phyloP scores from a whole-genome alignment of 2,329 filamentous ascomycete species.

The Chaetomiaceae sp. region DNA sequence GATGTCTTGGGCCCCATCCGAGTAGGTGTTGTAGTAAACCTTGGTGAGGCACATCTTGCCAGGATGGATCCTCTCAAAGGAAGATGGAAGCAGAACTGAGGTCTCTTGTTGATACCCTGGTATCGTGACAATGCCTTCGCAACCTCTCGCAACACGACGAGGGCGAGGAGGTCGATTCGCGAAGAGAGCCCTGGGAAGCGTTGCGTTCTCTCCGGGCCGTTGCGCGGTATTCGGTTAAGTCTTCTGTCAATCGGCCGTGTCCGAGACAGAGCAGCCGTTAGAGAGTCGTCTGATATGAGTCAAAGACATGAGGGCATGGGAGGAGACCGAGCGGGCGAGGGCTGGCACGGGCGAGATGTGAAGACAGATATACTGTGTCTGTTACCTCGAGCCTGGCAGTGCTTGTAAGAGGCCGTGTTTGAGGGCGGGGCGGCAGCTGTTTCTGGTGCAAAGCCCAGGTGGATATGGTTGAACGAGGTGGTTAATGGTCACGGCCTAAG shows the following conservation, averaged over 20 bases:
- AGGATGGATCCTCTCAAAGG: slow-evolving; percentile 8
- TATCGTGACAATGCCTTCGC: background rate
- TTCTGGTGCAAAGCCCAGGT: slow-evolving; percentile 11
- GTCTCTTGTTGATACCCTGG: background rate
- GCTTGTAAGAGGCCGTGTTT: slow-evolving; percentile 19
- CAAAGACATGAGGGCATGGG: slow-evolving; percentile 33
- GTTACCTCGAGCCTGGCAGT: slow-evolving; percentile 1
- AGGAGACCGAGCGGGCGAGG: slow-evolving; percentile 4
- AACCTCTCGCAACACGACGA: background rate
- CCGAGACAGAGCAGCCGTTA: slow-evolving; percentile 29
- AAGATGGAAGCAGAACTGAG: background rate
- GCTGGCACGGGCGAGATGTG: slow-evolving; percentile 5
- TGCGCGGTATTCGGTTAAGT: slow-evolving; percentile 11
- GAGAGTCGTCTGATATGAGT: slow-evolving; percentile 21
- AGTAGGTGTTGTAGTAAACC: slow-evolving; percentile 33
- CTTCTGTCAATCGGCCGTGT: slow-evolving; percentile 34
- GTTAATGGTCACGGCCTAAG: slow-evolving; percentile 12
- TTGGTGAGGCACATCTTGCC: slow-evolving; percentile 33
- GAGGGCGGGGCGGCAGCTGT: slow-evolving; percentile 20
- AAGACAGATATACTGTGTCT: slow-evolving; percentile 17
- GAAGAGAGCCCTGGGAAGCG: too few relatives aligned
- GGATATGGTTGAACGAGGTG: slow-evolving; percentile 5
- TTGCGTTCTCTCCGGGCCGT: too few relatives aligned
- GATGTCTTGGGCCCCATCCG: slow-evolving; percentile 29
- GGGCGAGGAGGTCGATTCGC: too few relatives aligned